Evolutionary conservation across 2,329 filamentous ascomycete species (phyloP), one percentile per base, ranked within the genome.

Genomic region (Tolypocladium sp.): DNA sequence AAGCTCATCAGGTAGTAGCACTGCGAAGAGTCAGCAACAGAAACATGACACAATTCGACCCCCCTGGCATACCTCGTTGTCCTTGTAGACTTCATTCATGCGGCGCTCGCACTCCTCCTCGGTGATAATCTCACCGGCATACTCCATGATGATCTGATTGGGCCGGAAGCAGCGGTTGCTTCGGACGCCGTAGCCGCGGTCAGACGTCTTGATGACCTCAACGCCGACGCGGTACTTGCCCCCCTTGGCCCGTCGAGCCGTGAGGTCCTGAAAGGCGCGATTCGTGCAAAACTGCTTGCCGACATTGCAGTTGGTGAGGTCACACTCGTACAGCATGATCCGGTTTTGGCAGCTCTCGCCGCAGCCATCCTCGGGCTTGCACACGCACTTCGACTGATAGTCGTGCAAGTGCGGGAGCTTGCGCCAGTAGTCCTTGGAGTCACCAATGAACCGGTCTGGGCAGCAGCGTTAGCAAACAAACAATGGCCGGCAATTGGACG

Each of bases 1-100:
- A 97, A 97, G 59, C 91, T 92, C 94, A 99, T 99, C 56, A 99
- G 80, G 73, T 99, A 99, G 74, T 96, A 97, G 74, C 92, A 96
- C 90, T 96, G 66, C 4, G 7, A 57, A 25, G 42, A 27, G 30
- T 55, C 27, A 49, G 33, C 6, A 9, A 38, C 9, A 2, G n/a
- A 13, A 52, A 9, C 7, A 33, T 6, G 22, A 46, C 44, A n/a
- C n/a, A n/a, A n/a, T n/a, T n/a, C n/a, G n/a, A n/a, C n/a, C n/a
- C n/a, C n/a, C n/a, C n/a, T n/a, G n/a, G n/a, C n/a, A n/a, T 72
- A 96, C 92, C 76, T 94, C 88, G 67, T 96, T 96, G 70, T 96
- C 84, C 73, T 94, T 95, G 77, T 99, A 99, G 60, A 89, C 83
- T 63, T 93, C 89, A 61, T 90, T 91, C 92, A 97, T 97, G 58